A percentile compares a stretch with the other conserved stretches of the same genome.
phyloP scores from a whole-genome alignment of 2,329 filamentous ascomycete genomes.

The Bipolaris cookei region DNA sequence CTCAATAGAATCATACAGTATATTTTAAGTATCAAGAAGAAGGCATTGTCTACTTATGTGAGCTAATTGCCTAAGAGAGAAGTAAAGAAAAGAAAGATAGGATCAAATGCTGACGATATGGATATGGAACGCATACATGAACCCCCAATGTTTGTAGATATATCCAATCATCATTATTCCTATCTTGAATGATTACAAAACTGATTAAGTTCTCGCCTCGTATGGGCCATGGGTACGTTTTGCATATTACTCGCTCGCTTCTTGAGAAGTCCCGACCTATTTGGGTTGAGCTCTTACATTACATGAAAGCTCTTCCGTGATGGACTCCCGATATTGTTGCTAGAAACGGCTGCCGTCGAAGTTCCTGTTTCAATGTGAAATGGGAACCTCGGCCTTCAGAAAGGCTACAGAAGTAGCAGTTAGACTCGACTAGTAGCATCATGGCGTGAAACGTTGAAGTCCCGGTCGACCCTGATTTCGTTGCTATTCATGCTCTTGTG shows the following conservation, averaged over 20 bases:
- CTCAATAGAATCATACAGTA: not conserved
- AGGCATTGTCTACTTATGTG: not conserved
- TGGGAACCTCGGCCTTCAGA: no score
- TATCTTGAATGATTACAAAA: not conserved
- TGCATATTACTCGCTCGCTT: not conserved
- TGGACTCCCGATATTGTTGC: not conserved
- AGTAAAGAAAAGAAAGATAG: not conserved
- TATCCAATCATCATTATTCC: not conserved
- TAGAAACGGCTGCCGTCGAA: not conserved
- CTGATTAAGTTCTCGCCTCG: not conserved
- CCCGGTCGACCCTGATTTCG: slow-evolving; percentile 30
- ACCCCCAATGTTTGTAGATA: not conserved
- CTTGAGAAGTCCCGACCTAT: not conserved
- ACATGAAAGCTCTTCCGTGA: not conserved
- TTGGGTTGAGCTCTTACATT: not conserved
- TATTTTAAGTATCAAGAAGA: not conserved
- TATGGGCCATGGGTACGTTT: not conserved
- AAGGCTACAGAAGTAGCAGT: not conserved
- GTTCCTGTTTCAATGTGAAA: not conserved
- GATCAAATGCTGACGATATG: not conserved
- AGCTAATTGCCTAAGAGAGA: not conserved
- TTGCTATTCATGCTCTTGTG: slow-evolving; percentile 16
- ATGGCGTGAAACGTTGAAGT: slow-evolving; percentile 30
- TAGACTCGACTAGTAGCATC: slow-evolving; percentile 19
- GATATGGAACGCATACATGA: not conserved